Evolutionary conservation across 441 rosid species (phyloP), one percentile per base, ranked within the genome.

Genomic region (Erodium moschatum): DNA sequence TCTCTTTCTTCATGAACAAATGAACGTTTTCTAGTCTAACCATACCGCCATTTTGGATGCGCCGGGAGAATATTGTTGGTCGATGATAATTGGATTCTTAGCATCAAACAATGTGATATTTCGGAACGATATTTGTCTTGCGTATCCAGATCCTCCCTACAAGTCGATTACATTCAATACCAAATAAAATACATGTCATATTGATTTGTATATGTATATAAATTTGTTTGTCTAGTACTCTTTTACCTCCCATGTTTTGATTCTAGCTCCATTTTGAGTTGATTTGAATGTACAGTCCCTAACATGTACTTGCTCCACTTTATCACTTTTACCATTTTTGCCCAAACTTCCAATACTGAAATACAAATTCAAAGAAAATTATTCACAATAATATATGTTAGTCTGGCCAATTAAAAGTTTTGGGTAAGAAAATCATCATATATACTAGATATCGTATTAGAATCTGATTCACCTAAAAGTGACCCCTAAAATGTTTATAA

Each of bases 261-360:
- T 48, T 11, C 56, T 48, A 48, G 56, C 56, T 48, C 56, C 56
- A n/a, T 48, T 48, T 13, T 13, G 5, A 4, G 56, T 48, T 13
- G 16, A 13, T 0, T 3, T 48, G 56, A 48, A 48, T 0, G 18
- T 48, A 13, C 56, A 48, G 18, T n/a, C 16, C 6, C 11, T 5
- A 12, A 48, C 56, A 48, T n/a, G 16, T 12, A 48, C 18, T 4
- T 48, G n/a, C 11, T 48, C 56, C 5, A 48, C 18, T 5, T 11
- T n/a, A 3, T 1, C 56, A 2, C 0, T 3, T 48, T 13, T 4
- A 0, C 16, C 16, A 12, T 58, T 15, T 12, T 62, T 20, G 20
- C 81, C 81, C 40, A 78, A 52, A 48, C 81, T 75, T 64, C 81
- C 81, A 50, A 78, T 56, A 67, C 81, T 78, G 56, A 2, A 33